These are phyloP conservation scores for Microbotryum intermedium DNA, from an alignment of 1,284 basidiomycete genomes.

Conservation along the genomic window DNA sequence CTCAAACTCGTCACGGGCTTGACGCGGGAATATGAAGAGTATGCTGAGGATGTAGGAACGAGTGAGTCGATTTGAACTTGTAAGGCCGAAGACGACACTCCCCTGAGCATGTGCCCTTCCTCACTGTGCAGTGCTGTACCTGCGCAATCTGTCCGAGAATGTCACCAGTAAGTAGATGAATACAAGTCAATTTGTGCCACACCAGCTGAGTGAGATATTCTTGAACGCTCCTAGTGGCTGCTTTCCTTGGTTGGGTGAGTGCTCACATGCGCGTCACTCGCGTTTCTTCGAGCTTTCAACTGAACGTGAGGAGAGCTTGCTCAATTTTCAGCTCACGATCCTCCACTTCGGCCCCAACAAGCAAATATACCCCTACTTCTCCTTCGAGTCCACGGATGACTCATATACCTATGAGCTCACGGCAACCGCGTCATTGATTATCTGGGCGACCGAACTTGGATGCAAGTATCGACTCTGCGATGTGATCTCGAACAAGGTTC, in stretches of 20 bases:
- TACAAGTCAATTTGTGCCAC: constrained; percentile 39
- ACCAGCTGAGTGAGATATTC: not conserved
- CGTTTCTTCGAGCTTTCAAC: not conserved
- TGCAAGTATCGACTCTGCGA: constrained; percentile 10
- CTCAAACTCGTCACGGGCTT: constrained; percentile 44
- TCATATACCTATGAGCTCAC: constrained; percentile 52
- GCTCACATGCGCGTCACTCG: not conserved
- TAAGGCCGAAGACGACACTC: not conserved
- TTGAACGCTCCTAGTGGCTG: constrained; percentile 16
- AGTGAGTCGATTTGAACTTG: constrained; percentile 17
- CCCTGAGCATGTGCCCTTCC: not conserved
- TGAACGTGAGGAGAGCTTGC: no score
- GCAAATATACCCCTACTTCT: constrained; percentile 51
- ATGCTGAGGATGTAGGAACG: constrained; percentile 45
- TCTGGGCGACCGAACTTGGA: constrained; percentile 49
- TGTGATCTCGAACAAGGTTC: no score
- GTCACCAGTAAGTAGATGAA: constrained; percentile 44
- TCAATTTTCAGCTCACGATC: constrained; percentile 39
- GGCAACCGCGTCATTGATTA: constrained; percentile 46
- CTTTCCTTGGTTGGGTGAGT: constrained; percentile 42
- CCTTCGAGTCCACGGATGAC: constrained; percentile 45
- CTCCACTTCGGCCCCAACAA: constrained; percentile 49
- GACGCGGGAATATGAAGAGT: constrained; percentile 46
- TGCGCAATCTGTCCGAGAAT: constrained; percentile 51
- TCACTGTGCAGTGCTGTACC: constrained; percentile 41